These are phyloP conservation scores for Ceratobasidium sp. DNA, from an alignment of 1,284 basidiomycete genomes.

Conservation along the genomic window DNA sequence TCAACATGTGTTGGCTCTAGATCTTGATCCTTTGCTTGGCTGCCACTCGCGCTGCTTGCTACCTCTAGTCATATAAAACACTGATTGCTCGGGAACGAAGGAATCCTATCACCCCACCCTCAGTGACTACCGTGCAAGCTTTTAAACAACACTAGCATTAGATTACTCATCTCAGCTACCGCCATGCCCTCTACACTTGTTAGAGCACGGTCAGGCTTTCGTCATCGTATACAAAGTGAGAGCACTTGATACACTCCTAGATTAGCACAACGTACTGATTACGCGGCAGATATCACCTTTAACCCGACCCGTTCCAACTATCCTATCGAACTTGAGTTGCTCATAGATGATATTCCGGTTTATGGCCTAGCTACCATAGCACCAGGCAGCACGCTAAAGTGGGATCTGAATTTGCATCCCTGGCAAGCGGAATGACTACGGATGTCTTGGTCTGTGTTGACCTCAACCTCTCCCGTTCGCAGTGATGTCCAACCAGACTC, in stretches of 20 bases:
- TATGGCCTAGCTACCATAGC: neutral
- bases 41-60: too few relatives aligned
- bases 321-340: conserved; percentile 6
- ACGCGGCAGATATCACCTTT: neutral
- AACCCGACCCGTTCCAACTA: neutral
- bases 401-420: conserved; percentile 11
- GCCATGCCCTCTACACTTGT: too few relatives aligned
- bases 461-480: neutral
- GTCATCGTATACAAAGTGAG: conserved; percentile 14
- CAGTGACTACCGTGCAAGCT: too few relatives aligned
- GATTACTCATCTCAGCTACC: too few relatives aligned
- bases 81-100: too few relatives aligned
- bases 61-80: too few relatives aligned
- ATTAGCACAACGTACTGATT: neutral
- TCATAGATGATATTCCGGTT: neutral
- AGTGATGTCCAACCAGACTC: conserved; percentile 11
- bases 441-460: neutral
- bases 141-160: too few relatives aligned
- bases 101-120: too few relatives aligned
- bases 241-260: neutral
- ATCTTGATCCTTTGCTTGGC: too few relatives aligned
- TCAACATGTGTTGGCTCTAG: too few relatives aligned
- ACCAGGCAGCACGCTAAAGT: neutral
- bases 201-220: too few relatives aligned
- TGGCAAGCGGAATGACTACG: conserved; percentile 3